Conservation (phyloP, 2,329 filamentous ascomycete species). For the Nothophoma quercina region DNA sequence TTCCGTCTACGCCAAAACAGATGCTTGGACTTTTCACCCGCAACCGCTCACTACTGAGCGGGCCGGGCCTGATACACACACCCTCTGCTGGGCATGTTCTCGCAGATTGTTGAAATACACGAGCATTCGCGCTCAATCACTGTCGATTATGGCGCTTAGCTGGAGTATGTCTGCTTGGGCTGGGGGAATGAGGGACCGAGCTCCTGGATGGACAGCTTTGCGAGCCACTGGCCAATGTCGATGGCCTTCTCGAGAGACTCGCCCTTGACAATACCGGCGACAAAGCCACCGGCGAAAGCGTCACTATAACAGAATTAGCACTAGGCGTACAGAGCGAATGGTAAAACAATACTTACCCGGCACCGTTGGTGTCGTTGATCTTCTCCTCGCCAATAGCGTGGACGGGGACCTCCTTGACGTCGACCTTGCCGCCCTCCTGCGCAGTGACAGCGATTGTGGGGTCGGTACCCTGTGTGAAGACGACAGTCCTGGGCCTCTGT, state of each 20-base stretch:
- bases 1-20: slow-evolving; percentile 10
- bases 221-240: slow-evolving; percentile 96
- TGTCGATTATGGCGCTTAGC: slow-evolving; percentile 36
- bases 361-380: slow-evolving; percentile 97
- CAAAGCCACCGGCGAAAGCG: slow-evolving; percentile 93
- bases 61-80: slow-evolving; percentile 15
- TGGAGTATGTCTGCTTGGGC: slow-evolving; percentile 52
- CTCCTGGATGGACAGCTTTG: slow-evolving; percentile 91
- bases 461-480: slow-evolving; percentile 94
- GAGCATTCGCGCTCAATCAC: slow-evolving; percentile 44
- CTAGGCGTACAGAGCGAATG: no score
- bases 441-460: slow-evolving; percentile 83
- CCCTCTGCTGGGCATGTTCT: slow-evolving; percentile 18
- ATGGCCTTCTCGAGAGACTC: slow-evolving; percentile 79
- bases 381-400: slow-evolving; percentile 76
- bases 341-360: slow-evolving; percentile 63
- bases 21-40: slow-evolving; percentile 15
- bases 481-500: slow-evolving; percentile 81
- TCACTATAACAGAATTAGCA: slow-evolving; percentile 63
- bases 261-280: slow-evolving; percentile 86
- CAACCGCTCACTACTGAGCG: background rate
- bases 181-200: slow-evolving; percentile 81
- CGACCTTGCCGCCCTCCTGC: slow-evolving; percentile 69
- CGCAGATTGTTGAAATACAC: slow-evolving; percentile 53
- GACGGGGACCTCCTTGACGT: slow-evolving; percentile 80